Conservation (phyloP, 208 protist species). For the Tritrichomonas musculus region DNA sequence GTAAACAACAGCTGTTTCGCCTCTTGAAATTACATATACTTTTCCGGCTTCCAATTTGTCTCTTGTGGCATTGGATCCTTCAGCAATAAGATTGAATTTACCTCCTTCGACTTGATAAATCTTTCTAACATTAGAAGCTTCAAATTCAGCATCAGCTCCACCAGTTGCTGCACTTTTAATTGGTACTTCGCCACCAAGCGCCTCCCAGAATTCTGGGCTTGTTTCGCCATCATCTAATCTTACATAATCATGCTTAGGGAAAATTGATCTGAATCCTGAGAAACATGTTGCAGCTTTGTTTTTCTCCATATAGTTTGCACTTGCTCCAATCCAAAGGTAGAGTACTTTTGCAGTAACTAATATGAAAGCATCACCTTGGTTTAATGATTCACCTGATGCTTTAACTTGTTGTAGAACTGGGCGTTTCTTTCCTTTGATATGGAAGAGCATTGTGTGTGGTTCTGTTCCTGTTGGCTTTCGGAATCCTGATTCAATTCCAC, state of each 20-base stretch:
- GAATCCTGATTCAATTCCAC: not conserved
- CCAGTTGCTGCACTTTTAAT: not conserved
- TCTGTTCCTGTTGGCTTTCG: not conserved
- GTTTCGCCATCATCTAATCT: not conserved
- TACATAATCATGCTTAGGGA: not conserved
- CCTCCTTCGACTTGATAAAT: not conserved
- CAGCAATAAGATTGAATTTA: too few species aligned
- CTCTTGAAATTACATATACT: not conserved
- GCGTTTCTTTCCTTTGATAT: not conserved
- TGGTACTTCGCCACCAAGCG: not conserved
- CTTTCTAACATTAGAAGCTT: not conserved
- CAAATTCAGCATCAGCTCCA: not conserved
- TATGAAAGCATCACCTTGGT: conserved; percentile 28
- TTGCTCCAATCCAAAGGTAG: conserved; percentile 27
- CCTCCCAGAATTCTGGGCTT: not conserved
- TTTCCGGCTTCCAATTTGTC: not conserved
- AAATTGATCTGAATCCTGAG: not conserved
- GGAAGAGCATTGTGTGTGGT: not conserved
- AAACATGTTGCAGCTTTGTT: not conserved
- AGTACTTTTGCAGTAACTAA: not conserved
- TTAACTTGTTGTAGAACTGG: not conserved
- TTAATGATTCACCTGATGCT: too few species aligned
- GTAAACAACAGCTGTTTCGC: too few species aligned
- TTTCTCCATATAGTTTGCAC: conserved; percentile 11
- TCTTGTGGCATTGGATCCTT: not conserved